Conservation (phyloP, 148 eudicot species). For the Persicaria maculosa region DNA sequence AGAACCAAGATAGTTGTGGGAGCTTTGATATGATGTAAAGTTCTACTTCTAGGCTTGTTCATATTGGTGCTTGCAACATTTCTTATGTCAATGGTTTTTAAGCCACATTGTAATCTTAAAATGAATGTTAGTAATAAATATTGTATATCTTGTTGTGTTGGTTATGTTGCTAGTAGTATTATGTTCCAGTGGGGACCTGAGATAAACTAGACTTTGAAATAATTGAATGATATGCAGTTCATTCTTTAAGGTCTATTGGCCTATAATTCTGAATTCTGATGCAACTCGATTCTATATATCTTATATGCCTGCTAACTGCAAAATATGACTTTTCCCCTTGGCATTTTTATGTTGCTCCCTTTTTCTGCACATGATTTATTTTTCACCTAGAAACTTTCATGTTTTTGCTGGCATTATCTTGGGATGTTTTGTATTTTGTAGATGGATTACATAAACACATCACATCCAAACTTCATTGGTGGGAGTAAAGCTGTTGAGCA, state of each 20-base stretch:
- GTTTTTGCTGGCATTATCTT: not conserved
- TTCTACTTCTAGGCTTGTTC: not conserved
- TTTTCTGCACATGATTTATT: not conserved
- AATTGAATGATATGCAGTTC: not conserved
- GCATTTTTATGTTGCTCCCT: not conserved
- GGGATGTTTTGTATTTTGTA: conserved; percentile 19
- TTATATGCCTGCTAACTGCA: not conserved
- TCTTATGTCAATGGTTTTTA: no score
- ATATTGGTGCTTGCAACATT: no score
- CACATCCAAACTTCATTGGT: conserved; percentile 82
- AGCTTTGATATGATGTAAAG: not conserved
- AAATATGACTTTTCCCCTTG: not conserved
- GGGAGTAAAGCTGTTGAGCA: conserved; percentile 86
- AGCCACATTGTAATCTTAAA: no score
- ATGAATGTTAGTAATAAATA: no score
- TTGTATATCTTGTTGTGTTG: no score
- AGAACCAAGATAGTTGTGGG: not conserved
- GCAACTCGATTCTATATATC: not conserved
- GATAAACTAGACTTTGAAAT: not conserved
- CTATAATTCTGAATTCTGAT: not conserved
- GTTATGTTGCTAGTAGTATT: no score
- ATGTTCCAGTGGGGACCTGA: not conserved
- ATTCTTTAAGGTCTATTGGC: not conserved
- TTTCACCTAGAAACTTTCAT: not conserved
- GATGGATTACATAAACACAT: conserved; percentile 97